Evolutionary conservation across 495 filamentous ascomycete species (phyloP), one percentile per base, ranked within the genome.

Genomic region (Lophiostoma macrostomum): DNA sequence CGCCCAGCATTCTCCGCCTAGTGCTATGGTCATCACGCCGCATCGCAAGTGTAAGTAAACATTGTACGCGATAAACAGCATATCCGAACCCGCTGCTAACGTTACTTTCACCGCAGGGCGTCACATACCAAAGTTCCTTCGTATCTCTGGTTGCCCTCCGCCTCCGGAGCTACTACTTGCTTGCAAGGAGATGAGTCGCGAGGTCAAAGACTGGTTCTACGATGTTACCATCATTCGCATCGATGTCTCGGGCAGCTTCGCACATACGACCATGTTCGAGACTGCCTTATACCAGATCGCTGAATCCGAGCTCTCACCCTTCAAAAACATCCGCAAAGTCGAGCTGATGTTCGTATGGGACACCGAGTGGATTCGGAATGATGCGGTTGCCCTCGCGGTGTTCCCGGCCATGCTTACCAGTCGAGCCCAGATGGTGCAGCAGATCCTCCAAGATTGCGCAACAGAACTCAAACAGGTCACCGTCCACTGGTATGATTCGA

Each of bases 121-220:
- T 30, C 54, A 63, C 27, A 53, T 63, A 45, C 54, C 53, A 8
- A 55, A 53, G 5, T 58, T 63, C 39, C 25, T 63, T 16, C 37
- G 39, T 5, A 41, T 63, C 22, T 39, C 48, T 2, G 42, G 46
- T 20, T 54, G 36, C 23, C 60, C 60, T 4, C 60, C 54, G 11
- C 37, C 60, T 6, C 16, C 51, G 13, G 34, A 50, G 18, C 37
- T 63, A 2, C 29, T 63, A 18, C 53, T 50, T 19, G 27, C 27
- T 5, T 50, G 23, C 44, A 53, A 58, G 43, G 32, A 53, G 23
- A 23, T 63, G 20, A 49, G 31, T 24, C 19, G 19, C 1, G 42
- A 63, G 28, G 60, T 50, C n/a, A 42, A 19, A 27, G 54, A 53
- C 37, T 58, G 44, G 48, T 63, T 44, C 50, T 63, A 63, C 44